Percentiles rank a stretch among this genome's conserved stretches.
These are phyloP conservation scores for Pyrus betulifolia DNA, from an alignment of 306 rosid species.

Conservation along the genomic window DNA sequence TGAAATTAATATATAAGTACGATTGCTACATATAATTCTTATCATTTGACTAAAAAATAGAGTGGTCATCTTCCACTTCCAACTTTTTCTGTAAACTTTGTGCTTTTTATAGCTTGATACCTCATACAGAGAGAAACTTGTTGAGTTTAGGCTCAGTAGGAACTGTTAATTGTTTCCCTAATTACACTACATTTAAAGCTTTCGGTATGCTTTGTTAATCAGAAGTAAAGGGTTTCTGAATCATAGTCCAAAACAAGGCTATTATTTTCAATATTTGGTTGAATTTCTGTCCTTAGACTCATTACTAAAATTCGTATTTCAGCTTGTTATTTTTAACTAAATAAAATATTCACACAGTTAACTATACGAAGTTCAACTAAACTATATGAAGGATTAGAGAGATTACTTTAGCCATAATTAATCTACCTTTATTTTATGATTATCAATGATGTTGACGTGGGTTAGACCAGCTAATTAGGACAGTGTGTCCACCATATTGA, in stretches of 20 bases:
- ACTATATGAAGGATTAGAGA: too few relatives aligned
- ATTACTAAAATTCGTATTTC: too few relatives aligned
- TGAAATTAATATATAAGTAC: neutral
- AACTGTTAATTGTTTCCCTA: neutral
- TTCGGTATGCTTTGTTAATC: neutral
- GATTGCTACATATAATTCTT: neutral
- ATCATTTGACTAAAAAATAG: neutral
- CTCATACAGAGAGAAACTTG: neutral
- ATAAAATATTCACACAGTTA: too few relatives aligned
- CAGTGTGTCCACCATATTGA: too few relatives aligned
- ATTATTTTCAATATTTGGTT: neutral
- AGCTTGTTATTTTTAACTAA: too few relatives aligned
- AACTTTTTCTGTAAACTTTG: neutral
- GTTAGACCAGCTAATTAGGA: fast-evolving
- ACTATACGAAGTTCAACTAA: too few relatives aligned
- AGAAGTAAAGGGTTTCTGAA: neutral
- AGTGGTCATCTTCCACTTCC: neutral
- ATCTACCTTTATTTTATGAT: too few relatives aligned
- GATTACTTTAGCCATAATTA: too few relatives aligned
- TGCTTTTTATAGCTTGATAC: neutral
- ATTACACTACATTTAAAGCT: neutral
- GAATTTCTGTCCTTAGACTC: too few relatives aligned
- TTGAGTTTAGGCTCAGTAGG: neutral
- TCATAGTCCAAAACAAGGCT: neutral
- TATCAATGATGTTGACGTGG: too few relatives aligned